Base-by-base conservation (phyloP, 2,329 filamentous ascomycete species). In the Ceratocystis alfenasii region DNA sequence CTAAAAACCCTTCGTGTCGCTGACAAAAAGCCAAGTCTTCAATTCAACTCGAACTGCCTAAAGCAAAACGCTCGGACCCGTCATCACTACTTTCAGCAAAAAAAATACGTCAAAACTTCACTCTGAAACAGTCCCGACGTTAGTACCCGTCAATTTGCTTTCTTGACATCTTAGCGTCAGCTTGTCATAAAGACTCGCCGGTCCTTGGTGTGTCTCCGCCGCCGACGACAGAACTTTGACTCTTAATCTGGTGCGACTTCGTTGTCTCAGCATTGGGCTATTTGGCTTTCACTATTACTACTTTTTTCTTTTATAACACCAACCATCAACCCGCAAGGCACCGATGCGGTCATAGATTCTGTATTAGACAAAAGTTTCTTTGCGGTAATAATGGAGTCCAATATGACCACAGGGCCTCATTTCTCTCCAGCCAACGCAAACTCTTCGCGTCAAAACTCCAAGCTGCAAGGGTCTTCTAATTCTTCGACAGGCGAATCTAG, bases 401-500 rank as follows among this genome's bases (percentile, higher is more conserved):
- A 30, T 63, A 63, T 48, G 61, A 45, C 61, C 20, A 46, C 30
- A 48, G 61, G 44, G 25, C 61, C 45, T 63, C 46, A 59, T 59
- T 33, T 50, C 6, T 33, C 44, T 63, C 50, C 6, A 50, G 28
- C 15, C 30, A 59, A 36, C 25, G 7, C 61, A 46, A 48, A 63
- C 41, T 48, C 45, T 50, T 63, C 61, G 44, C n/a, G 55, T 33
- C 53, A 63, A 62, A 66, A 66, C 44, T 63, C 61, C 17, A 66
- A 64, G 41, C 55, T 62, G 30, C 48, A 66, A 22, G 65, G 65
- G 17, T 63, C 61, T n/a, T 62, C 61, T 7, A 61, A 60, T 45
- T 64, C 65, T 44, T 36, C 63, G n/a, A 48, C 45, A 5, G 55
- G 28, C 50, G 62, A 59, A 41, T 60, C 46, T 36, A 59, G 25